phyloP scores from a whole-genome alignment of 345 rosid species.

The Eucalyptus shirleyi region DNA sequence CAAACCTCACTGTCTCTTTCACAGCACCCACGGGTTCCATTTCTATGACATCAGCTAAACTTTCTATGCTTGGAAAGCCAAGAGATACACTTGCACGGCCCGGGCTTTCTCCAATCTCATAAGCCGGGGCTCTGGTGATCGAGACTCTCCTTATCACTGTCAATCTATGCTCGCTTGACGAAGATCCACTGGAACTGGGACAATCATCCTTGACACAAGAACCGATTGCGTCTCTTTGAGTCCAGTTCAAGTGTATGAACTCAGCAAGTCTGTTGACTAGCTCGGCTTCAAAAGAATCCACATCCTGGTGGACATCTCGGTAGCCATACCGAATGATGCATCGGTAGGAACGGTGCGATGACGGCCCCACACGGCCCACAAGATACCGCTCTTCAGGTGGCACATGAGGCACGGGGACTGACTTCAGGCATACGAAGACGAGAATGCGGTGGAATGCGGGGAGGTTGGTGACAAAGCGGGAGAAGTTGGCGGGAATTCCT shows the following conservation, averaged over 20 bases:
- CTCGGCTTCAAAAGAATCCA: constrained; percentile 34
- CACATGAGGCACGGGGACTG: constrained; percentile 87
- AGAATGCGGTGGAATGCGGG: constrained; percentile 93
- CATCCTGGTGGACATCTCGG: constrained; percentile 45
- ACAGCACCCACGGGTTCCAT: background rate
- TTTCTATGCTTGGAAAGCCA: constrained; percentile 11
- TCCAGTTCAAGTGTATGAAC: constrained; percentile 31
- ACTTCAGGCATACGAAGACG: constrained; percentile 87
- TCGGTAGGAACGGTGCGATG: constrained; percentile 34
- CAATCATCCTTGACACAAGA: background rate
- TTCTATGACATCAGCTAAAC: constrained; percentile 13
- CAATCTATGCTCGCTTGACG: constrained; percentile 10
- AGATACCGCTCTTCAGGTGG: constrained; percentile 90
- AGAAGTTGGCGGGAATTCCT: constrained; percentile 95
- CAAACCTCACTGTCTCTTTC: constrained; percentile 23
- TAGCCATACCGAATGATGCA: constrained; percentile 58
- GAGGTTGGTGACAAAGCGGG: constrained; percentile 96
- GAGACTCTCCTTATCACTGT: constrained; percentile 22
- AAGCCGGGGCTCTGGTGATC: constrained; percentile 3
- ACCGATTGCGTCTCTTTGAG: background rate
- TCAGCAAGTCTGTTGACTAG: constrained; percentile 26
- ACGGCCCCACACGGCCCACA: constrained; percentile 91
- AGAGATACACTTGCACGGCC: constrained; percentile 12
- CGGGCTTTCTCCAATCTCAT: constrained; percentile 14
- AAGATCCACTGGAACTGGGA: constrained; percentile 9